Conservation (phyloP, 2,329 filamentous ascomycete species). For the Fusarium sp. region DNA sequence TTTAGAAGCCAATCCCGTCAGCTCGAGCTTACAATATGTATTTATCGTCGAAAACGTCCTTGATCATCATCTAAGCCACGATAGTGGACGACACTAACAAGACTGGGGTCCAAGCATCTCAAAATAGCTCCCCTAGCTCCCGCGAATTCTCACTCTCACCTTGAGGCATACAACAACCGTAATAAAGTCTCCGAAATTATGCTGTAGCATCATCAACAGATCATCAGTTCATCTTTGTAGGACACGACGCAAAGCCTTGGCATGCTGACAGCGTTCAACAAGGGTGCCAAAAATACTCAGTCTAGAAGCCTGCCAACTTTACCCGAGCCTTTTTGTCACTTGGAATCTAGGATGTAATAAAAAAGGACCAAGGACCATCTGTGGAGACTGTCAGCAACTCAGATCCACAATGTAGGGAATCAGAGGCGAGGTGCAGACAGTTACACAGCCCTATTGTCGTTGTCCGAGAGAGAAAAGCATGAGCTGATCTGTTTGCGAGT, state of each 20-base stretch:
- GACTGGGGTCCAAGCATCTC: neutral
- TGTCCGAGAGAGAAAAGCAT: neutral
- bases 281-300: neutral
- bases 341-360: neutral
- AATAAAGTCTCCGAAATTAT: neutral
- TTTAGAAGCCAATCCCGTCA: neutral
- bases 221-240: neutral
- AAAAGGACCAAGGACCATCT: conserved; percentile 19
- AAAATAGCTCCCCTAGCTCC: neutral
- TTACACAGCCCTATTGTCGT: conserved; percentile 7
- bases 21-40: neutral
- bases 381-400: conserved; percentile 20
- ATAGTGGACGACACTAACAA: neutral
- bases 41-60: neutral
- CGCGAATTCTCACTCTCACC: neutral
- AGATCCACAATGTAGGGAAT: conserved; percentile 14
- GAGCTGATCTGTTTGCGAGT: neutral
- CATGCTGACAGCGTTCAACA: neutral
- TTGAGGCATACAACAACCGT: neutral
- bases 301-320: accelerated
- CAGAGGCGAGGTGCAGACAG: conserved; percentile 25
- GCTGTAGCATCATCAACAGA: neutral
- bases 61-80: conserved; percentile 18
- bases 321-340: neutral
- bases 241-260: neutral